Percentiles rank a stretch among this genome's conserved stretches.
Evolutionary conservation across 1,139 yeast species (phyloP).

Genomic region (Magnusiomyces suaveolens): DNA sequence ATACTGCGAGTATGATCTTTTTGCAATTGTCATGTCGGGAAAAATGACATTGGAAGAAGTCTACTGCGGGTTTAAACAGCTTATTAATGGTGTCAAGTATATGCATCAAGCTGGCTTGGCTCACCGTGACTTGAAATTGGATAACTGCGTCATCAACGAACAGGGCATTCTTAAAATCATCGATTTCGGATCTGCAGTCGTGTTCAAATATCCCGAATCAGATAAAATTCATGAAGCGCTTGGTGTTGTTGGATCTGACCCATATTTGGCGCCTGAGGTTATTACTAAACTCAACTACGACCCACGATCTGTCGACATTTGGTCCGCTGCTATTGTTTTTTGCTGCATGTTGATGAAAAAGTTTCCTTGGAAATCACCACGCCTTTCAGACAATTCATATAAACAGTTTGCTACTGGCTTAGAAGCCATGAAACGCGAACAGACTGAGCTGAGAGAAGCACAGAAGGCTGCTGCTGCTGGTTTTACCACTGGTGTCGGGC

Average conservation of each 20-base stretch:
- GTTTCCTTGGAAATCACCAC: constrained; percentile 97
- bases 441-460: constrained; percentile 1
- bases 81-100: constrained; percentile 71
- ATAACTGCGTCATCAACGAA: constrained; percentile 81
- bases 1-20: constrained; percentile 84
- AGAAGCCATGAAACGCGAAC: constrained; percentile 10
- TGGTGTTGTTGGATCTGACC: constrained; percentile 92
- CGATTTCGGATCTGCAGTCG: constrained; percentile 93
- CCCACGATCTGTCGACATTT: constrained; percentile 88
- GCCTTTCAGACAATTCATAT: constrained; percentile 72
- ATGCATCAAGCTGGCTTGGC: constrained; percentile 82
- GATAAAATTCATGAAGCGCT: constrained; percentile 71
- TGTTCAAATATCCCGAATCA: constrained; percentile 81
- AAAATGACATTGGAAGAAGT: constrained; percentile 81
- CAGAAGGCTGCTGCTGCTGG: not conserved
- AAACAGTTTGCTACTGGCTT: constrained; percentile 42
- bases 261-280: constrained; percentile 91
- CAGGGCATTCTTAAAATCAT: constrained; percentile 83
- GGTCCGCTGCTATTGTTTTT: constrained; percentile 89
- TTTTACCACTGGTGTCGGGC: not conserved
- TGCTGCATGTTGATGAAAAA: constrained; percentile 91
- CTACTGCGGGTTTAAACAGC: constrained; percentile 84
- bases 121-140: constrained; percentile 85
- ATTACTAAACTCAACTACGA: constrained; percentile 72
- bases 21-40: constrained; percentile 92